Evolutionary conservation across 345 rosid genomes (phyloP).

Genomic region (Sonneratia alba): DNA sequence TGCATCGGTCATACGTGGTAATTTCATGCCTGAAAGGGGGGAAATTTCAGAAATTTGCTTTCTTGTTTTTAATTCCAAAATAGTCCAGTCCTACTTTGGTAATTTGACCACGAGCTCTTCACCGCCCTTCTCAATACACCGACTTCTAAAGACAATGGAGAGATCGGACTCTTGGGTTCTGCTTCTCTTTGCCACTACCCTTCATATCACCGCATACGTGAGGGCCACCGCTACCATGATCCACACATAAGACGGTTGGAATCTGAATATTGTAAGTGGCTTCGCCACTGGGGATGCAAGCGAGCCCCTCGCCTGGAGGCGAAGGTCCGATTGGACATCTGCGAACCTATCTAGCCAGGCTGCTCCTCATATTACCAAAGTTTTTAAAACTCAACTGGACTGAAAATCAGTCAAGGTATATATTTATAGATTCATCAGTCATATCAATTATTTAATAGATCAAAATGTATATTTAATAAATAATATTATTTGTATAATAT

Average conservation of each 20-base stretch:
- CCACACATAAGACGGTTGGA: slow-evolving; percentile 37
- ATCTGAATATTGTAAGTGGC: slow-evolving; percentile 42
- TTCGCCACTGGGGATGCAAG: slow-evolving; percentile 56
- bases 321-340: slow-evolving; percentile 57
- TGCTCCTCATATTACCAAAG: slow-evolving; percentile 1
- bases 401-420: too few relatives aligned
- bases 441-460: too few relatives aligned
- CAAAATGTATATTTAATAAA: too few relatives aligned
- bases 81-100: too few relatives aligned
- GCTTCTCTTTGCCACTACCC: not conserved
- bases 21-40: too few relatives aligned
- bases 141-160: not conserved
- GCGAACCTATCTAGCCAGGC: slow-evolving; percentile 42
- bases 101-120: too few relatives aligned
- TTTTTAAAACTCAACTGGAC: not conserved
- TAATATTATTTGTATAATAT: too few relatives aligned
- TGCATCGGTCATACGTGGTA: too few relatives aligned
- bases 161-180: not conserved
- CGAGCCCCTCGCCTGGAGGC: slow-evolving; percentile 49
- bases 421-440: too few relatives aligned
- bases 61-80: too few relatives aligned
- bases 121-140: too few relatives aligned
- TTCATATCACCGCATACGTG: slow-evolving; percentile 35
- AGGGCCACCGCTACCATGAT: slow-evolving; percentile 48
- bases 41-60: too few relatives aligned